Base-by-base conservation (phyloP, 495 filamentous ascomycete species). In the Barbatosphaeria neglecta region DNA sequence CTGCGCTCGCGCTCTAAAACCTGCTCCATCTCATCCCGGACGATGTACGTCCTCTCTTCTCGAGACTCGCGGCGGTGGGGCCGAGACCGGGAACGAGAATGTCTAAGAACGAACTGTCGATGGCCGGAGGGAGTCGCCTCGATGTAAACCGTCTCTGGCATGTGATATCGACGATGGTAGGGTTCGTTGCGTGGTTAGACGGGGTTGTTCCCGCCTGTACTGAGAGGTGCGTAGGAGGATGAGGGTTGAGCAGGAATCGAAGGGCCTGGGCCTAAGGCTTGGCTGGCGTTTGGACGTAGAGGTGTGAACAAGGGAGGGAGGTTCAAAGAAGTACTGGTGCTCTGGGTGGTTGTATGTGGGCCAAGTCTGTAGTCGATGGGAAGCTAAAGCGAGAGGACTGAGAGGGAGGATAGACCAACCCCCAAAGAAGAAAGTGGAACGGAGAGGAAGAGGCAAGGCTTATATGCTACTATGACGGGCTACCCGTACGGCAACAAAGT, bases 21-120 rank as follows among this genome's bases (percentile, higher is more conserved):
- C 31, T 51, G 45, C 55, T 42, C 24, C 37, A 46, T 16, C 45
- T 55, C 53, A 50, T 60, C 55, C 23, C 41, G 43, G 42, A 50
- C 37, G 39, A 43, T 40, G 47, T 54, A 52, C 20, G 52, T 45
- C 1, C 53, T 51, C 6, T 51, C 48, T 17, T 58, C 56, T 43
- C 56, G 55, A 15, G 40, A 44, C 43, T 44, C 45, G 16, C 50
- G 45, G 9, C 37, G 45, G 28, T 47, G 48, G 31, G n/a, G n/a
- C n/a, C 16, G 31, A n/a, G 3, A n/a, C 13, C 16, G 31, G 28
- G 47, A 45, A 23, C 35, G 22, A n/a, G 47, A 15, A 43, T 50
- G 47, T 25, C 40, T 50, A 41, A 41, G 20, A 13, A 41, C 39
- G 11, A 41, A 41, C 22, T 41, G 20, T 6, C 20, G 20, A 4